Evolutionary conservation across 257 asterid species (phyloP), one percentile per base, ranked within the genome.

Genomic region (Verbena officinalis): DNA sequence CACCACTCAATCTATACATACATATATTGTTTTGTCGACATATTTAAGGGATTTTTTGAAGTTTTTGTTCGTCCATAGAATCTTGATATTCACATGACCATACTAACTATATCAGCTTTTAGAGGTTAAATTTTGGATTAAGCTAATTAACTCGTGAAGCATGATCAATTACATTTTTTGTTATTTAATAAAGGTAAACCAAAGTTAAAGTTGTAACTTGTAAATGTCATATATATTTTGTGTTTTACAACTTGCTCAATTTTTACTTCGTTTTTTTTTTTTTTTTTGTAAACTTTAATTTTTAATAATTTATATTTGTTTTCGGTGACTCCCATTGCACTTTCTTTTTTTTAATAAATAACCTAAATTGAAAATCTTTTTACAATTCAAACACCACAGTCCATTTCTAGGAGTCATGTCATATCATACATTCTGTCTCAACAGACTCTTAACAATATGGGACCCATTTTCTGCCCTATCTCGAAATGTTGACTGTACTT

Each of bases 21-120:
- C 45, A 45, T 6, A 27, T 62, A 34, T 46, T 15, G 13, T 30
- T 67, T 73, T 55, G 68, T 40, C 64, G 55, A n/a, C 24, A 55
- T 8, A 34, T 42, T 27, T 50, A 43, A 58, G 38, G 49, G 5
- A 33, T 67, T 34, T 44, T 67, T 62, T 43, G 48, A 39, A 22
- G 54, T 34, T 71, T 46, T 71, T 66, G 73, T 62, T 71, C 73
- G 73, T 75, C 73, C 70, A 38, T 65, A 39, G 79, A 74, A 74
- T 74, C 75, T 68, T 14, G 9, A 48, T 30, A 62, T 56, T 62
- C 79, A 74, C 75, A 69, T 69, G 72, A 64, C 62, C 21, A 19
- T 22, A 62, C 78, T 61, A 61, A 73, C 74, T 48, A 34, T 8
- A 45, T 53, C 44, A 19, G 22, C 67, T 55, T n/a, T 55, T 71